Conservation (phyloP, 1,284 basidiomycete genomes). For the Tylopilus orsonianus region DNA sequence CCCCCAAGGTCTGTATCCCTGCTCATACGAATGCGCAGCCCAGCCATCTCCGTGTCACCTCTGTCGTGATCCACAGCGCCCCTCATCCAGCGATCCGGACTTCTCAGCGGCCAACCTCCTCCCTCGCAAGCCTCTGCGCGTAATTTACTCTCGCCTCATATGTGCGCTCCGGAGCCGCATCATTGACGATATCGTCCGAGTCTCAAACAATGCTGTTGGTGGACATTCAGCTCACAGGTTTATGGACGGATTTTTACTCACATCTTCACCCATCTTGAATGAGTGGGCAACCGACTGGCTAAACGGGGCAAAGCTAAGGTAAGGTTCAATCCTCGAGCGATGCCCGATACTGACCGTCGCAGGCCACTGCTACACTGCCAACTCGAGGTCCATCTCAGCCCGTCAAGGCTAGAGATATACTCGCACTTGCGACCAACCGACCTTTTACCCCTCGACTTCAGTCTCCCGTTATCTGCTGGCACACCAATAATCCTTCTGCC, state of each 20-base stretch:
- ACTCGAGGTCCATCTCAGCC: conserved; percentile 53
- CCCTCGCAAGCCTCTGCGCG: conserved; percentile 47
- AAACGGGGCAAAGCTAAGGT: conserved; percentile 49
- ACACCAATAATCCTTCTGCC: conserved; percentile 68
- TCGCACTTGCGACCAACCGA: conserved; percentile 57
- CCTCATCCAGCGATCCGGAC: conserved; percentile 19
- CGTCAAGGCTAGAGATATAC: conserved; percentile 55
- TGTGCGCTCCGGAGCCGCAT: conserved; percentile 48
- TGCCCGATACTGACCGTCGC: conserved; percentile 8
- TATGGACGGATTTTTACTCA: conserved; percentile 60
- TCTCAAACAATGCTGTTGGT: conserved; percentile 27
- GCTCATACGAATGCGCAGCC: conserved; percentile 45
- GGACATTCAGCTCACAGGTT: conserved; percentile 42
- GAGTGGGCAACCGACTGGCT: conserved; percentile 69
- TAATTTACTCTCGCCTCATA: conserved; percentile 45
- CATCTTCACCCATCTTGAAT: conserved; percentile 40
- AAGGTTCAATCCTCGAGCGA: conserved; percentile 7
- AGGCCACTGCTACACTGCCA: conserved; percentile 62
- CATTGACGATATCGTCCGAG: conserved; percentile 55
- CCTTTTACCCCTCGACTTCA: conserved; percentile 43
- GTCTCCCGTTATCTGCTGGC: conserved; percentile 50
- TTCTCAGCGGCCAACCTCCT: conserved; percentile 35
- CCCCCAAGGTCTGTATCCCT: conserved; percentile 52
- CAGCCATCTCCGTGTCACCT: conserved; percentile 42
- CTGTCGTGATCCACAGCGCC: conserved; percentile 36